Evolutionary conservation across 495 filamentous ascomycete genomes (phyloP).

Genomic region (Aspergillus nanangensis): DNA sequence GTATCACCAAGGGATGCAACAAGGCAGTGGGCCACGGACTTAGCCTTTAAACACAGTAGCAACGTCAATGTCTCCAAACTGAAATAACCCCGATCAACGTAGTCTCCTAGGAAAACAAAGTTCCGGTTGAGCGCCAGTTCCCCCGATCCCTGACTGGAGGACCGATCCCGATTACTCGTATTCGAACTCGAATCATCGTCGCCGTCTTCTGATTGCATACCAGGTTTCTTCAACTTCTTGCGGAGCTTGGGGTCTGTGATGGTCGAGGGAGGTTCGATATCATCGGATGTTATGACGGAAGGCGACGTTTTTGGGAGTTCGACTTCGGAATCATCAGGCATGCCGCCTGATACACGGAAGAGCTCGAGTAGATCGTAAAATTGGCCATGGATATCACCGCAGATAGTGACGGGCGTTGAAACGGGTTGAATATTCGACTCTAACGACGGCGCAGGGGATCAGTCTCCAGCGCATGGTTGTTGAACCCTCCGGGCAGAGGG

Average conservation of each 20-base stretch:
- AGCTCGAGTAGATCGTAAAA: slow-evolving; percentile 98
- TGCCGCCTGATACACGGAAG: slow-evolving; percentile 92
- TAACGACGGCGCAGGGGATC: slow-evolving; percentile 25
- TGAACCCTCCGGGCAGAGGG: not conserved
- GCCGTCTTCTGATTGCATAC: slow-evolving; percentile 19
- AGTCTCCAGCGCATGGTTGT: not conserved
- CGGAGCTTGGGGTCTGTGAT: slow-evolving; percentile 81
- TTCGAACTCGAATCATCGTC: slow-evolving; percentile 33
- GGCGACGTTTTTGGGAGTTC: slow-evolving; percentile 59
- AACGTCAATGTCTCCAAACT: slow-evolving; percentile 95
- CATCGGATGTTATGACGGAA: slow-evolving; percentile 71
- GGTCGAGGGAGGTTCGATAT: slow-evolving; percentile 80
- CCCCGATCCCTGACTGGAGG: slow-evolving; percentile 37
- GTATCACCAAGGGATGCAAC: not conserved
- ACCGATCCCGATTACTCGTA: slow-evolving; percentile 21
- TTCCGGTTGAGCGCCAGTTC: slow-evolving; percentile 59
- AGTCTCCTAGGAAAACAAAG: slow-evolving; percentile 95
- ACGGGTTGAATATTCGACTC: slow-evolving; percentile 99
- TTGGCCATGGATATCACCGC: slow-evolving; percentile 97
- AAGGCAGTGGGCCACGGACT: slow-evolving; percentile 52
- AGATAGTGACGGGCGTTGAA: slow-evolving; percentile 92
- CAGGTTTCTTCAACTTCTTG: slow-evolving; percentile 62
- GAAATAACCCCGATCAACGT: slow-evolving; percentile 97
- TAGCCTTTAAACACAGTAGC: slow-evolving; percentile 92
- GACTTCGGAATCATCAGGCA: slow-evolving; percentile 73